phyloP scores from a whole-genome alignment of 306 rosid genomes.

The Casuarina cunninghamiana region DNA sequence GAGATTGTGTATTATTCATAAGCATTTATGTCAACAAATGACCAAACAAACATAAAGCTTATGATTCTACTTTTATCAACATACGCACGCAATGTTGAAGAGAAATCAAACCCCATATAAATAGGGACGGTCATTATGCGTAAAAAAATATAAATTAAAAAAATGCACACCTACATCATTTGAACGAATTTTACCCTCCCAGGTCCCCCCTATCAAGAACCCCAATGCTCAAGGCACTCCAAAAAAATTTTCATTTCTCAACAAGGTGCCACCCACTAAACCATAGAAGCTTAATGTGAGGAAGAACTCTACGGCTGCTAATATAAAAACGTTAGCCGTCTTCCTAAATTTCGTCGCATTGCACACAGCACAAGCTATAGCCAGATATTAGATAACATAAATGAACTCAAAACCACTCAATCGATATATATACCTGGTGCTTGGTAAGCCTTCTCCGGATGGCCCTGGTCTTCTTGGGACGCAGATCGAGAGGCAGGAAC shows the following conservation, averaged over 20 bases:
- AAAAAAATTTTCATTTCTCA: not conserved
- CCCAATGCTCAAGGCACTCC: not conserved
- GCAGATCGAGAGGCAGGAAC: constrained; percentile 91
- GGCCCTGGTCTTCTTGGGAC: constrained; percentile 98
- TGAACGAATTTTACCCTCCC: too few relatives aligned
- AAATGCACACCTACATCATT: too few relatives aligned
- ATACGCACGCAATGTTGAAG: too few relatives aligned
- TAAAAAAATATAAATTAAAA: too few relatives aligned
- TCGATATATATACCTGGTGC: constrained; percentile 60
- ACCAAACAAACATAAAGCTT: not conserved
- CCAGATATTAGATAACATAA: not conserved
- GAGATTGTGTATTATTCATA: not conserved
- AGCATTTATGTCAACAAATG: not conserved
- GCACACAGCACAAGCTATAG: not conserved
- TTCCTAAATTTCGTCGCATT: not conserved
- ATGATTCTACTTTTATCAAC: too few relatives aligned
- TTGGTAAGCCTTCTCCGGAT: constrained; percentile 92
- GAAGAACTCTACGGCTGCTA: not conserved
- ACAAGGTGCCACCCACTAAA: not conserved
- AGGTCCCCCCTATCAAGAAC: too few relatives aligned
- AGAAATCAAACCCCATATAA: too few relatives aligned
- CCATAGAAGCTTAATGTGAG: too few relatives aligned
- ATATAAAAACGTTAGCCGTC: not conserved
- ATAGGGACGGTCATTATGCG: too few relatives aligned
- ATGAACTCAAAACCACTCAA: not conserved